Conservation (phyloP, 2,329 filamentous ascomycete species). For the Aspergillus nomiae region DNA sequence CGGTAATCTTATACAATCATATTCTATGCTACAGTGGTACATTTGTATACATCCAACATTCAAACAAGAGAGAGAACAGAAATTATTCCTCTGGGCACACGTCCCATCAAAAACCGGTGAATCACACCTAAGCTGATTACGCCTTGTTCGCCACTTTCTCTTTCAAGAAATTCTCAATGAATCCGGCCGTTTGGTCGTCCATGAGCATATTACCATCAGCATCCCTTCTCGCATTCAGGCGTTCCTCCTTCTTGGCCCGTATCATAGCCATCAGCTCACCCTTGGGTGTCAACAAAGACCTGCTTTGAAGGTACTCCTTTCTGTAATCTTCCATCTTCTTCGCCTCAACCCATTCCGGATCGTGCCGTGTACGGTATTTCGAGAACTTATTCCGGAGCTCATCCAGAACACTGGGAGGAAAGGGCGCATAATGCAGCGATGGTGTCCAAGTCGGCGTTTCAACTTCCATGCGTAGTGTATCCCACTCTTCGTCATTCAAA, state of each 20-base stretch:
- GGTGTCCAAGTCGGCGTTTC: conserved; percentile 76
- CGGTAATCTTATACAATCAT: conserved; percentile 23
- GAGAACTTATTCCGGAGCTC: conserved; percentile 85
- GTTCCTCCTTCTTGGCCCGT: conserved; percentile 39
- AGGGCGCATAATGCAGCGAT: conserved; percentile 74
- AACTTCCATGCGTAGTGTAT: conserved; percentile 76
- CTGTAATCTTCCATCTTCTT: conserved; percentile 63
- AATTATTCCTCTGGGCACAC: conserved; percentile 2
- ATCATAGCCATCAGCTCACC: conserved; percentile 44
- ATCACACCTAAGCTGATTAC: conserved; percentile 1
- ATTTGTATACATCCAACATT: conserved; percentile 24
- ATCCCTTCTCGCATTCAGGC: conserved; percentile 37
- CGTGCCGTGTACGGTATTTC: conserved; percentile 78
- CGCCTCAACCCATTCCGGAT: conserved; percentile 68
- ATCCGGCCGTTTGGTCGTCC: conserved; percentile 33
- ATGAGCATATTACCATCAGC: conserved; percentile 41
- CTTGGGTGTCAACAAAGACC: conserved; percentile 50
- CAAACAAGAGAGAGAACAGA: conserved; percentile 8
- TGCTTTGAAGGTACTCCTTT: conserved; percentile 47
- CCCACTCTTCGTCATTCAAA: conserved; percentile 58
- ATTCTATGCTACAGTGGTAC: conserved; percentile 29
- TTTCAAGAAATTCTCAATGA: conserved; percentile 41
- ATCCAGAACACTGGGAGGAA: conserved; percentile 76
- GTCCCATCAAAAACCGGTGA: conserved; percentile 8
- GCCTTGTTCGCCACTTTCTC: conserved; percentile 21